Conservation (phyloP, 257 asterid genomes). For the Gentiana macrophylla region DNA sequence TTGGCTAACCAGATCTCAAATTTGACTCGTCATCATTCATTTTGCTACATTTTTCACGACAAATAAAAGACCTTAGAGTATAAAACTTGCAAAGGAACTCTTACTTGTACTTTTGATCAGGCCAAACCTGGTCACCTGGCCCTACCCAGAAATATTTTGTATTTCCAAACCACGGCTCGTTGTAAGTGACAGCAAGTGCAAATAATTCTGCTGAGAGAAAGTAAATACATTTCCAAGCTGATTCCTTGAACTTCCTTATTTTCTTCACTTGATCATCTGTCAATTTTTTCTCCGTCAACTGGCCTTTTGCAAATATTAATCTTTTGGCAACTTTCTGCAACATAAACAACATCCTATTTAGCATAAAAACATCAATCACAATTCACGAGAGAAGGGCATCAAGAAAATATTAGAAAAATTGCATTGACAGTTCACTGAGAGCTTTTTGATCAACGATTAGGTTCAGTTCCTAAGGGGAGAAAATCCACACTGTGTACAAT, state of each 20-base stretch:
- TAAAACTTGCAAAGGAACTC: slow-evolving; percentile 7
- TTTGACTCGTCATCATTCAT: not conserved
- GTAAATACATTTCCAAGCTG: slow-evolving; percentile 94
- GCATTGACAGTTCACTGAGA: too few species aligned
- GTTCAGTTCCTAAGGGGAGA: too few species aligned
- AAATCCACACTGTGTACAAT: too few species aligned
- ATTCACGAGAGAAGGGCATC: not conserved
- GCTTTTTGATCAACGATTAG: too few species aligned
- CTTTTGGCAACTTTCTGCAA: slow-evolving; percentile 64
- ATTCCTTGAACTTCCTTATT: slow-evolving; percentile 81
- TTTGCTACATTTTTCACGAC: not conserved
- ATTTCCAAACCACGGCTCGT: slow-evolving; percentile 84
- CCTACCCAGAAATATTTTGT: slow-evolving; percentile 84
- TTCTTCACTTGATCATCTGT: slow-evolving; percentile 52
- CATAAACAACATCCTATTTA: slow-evolving; percentile 16
- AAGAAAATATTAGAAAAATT: too few species aligned
- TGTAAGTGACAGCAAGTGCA: slow-evolving; percentile 64
- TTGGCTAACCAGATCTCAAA: not conserved
- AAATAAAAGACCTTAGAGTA: too few species aligned
- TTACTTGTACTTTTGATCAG: slow-evolving; percentile 79
- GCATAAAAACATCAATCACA: not conserved
- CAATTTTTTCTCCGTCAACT: slow-evolving; percentile 32
- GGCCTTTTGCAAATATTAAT: slow-evolving; percentile 65
- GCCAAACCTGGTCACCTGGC: slow-evolving; percentile 86
- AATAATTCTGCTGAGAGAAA: slow-evolving; percentile 83